phyloP scores from a whole-genome alignment of 768 basidiomycete species.

The Pleurotus ostreatus region DNA sequence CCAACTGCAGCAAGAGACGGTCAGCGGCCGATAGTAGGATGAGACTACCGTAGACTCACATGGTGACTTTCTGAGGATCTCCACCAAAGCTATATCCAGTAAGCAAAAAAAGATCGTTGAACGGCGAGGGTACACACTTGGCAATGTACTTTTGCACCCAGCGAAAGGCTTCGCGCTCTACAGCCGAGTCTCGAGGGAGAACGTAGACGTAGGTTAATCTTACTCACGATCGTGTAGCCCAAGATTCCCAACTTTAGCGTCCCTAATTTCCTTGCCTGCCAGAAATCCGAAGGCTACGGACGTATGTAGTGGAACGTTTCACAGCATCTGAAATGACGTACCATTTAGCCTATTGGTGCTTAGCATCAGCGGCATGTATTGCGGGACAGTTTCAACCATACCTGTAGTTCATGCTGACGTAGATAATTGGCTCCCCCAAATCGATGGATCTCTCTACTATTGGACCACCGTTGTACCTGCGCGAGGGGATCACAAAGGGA shows the following conservation, averaged over 20 bases:
- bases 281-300: conserved; percentile 47
- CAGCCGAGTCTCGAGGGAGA: not conserved
- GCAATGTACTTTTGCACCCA: conserved; percentile 68
- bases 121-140: conserved; percentile 10
- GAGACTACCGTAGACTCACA: conserved; percentile 29
- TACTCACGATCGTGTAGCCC: conserved; percentile 63
- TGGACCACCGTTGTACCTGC: conserved; percentile 37
- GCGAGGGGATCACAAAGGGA: not conserved
- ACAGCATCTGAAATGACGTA: not conserved
- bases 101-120: not conserved
- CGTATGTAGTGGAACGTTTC: not conserved
- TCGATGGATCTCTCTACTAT: conserved; percentile 42
- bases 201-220: too few species aligned
- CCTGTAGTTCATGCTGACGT: conserved; percentile 54
- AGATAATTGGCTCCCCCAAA: conserved; percentile 40
- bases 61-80: conserved; percentile 55
- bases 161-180: conserved; percentile 52
- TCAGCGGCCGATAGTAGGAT: not conserved
- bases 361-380: not conserved
- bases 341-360: not conserved
- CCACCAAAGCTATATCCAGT: conserved; percentile 48
- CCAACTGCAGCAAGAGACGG: conserved; percentile 22
- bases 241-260: conserved; percentile 52
- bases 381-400: not conserved
- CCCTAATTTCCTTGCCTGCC: conserved; percentile 45